phyloP scores from a whole-genome alignment of 2,329 filamentous ascomycete species.

The Hypoxylon sp. region DNA sequence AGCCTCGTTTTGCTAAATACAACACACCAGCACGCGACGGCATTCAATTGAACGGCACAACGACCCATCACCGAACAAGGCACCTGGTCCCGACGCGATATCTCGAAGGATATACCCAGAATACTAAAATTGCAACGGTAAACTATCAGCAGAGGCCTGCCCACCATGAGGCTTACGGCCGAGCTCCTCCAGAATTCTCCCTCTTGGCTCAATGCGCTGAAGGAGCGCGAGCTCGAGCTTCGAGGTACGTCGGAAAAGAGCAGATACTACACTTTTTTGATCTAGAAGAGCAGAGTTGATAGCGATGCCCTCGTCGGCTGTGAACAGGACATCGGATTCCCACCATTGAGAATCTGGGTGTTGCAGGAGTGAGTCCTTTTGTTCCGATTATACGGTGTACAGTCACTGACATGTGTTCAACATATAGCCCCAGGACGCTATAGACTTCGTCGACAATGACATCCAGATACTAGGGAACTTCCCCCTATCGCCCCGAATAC shows the following conservation, averaged over 20 bases:
- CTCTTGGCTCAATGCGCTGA: constrained; percentile 98
- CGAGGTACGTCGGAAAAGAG: constrained; percentile 98
- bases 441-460: constrained; percentile 99
- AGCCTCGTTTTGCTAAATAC: constrained; percentile 24
- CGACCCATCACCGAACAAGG: neutral
- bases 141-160: constrained; percentile 31
- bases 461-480: constrained; percentile 92
- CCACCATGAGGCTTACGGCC: constrained; percentile 90
- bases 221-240: constrained; percentile 98
- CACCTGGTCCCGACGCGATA: neutral
- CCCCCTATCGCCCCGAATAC: constrained; percentile 88
- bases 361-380: constrained; percentile 80
- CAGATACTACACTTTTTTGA: constrained; percentile 91
- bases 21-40: constrained; percentile 28
- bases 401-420: neutral
- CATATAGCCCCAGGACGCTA: constrained; percentile 87
- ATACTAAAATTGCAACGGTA: constrained; percentile 33
- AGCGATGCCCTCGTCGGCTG: constrained; percentile 69
- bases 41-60: constrained; percentile 21
- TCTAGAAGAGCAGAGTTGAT: constrained; percentile 83
- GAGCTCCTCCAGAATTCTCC: constrained; percentile 95
- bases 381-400: neutral
- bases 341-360: constrained; percentile 96
- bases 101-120: neutral
- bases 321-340: constrained; percentile 96